Evolutionary conservation across 495 filamentous ascomycete genomes (phyloP), one percentile per base, ranked within the genome.

Genomic region (Penicillium lagena): DNA sequence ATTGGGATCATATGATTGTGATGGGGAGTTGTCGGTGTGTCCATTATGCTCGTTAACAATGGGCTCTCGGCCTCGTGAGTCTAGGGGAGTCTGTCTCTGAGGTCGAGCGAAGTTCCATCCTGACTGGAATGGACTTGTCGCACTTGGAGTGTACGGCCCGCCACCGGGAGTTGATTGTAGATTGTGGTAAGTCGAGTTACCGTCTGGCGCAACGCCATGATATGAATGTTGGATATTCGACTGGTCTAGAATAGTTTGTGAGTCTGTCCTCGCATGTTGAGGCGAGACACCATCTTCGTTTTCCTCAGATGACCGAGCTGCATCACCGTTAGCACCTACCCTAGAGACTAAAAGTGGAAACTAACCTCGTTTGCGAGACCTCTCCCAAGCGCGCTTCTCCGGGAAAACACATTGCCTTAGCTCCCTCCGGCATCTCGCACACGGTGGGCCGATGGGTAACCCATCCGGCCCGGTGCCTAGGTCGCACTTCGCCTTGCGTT

Each of bases 331-430:
- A 6, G 22, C 4, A 22, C 22, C 2, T 0, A 22, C 22, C 22
- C 2, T 22, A 22, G 22, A 22, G 22, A 22, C 22, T 22, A 22
- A 6, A 22, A 22, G 22, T 6, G 22, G 22, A 22, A 22, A 22
- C 22, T 4, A 22, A 71, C 67, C 60, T 51, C 60, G 55, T 47
- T 63, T 69, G 41, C 53, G 54, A 38, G 51, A 62, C 39, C 70
- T 67, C 36, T 68, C 68, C 70, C 70, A 73, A 1, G 70, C 67
- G 34, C 66, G 72, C 70, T 77, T 94, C 87, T 64, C 88, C 66
- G 83, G 95, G 66, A 98, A 97, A 58, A 82, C 89, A 71, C 93
- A 98, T 49, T 91, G 82, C 62, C 90, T 89, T 68, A 83, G 72
- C 61, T 98, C 93, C 42, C 93, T 80, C 14, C 89, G 81, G 67